Evolutionary conservation across 495 filamentous ascomycete genomes (phyloP).

Genomic region (Xylaria grammica): DNA sequence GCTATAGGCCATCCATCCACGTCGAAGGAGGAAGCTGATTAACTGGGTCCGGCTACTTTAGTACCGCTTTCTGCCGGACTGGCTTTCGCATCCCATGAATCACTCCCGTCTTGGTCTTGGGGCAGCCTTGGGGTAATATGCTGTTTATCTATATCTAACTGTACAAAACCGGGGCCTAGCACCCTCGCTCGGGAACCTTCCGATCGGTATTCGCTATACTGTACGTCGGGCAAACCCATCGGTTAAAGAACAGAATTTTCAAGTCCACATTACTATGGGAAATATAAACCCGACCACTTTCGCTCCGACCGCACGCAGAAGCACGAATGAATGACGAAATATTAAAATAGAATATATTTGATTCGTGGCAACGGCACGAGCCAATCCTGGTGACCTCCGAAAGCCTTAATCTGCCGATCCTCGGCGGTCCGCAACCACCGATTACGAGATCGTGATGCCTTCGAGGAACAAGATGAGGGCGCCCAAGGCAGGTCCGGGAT

Average conservation of each 20-base stretch:
- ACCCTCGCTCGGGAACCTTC: too few relatives aligned
- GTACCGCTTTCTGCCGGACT: neutral
- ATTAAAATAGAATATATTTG: too few relatives aligned
- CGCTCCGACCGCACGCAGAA: too few relatives aligned
- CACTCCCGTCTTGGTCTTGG: neutral
- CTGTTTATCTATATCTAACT: too few relatives aligned
- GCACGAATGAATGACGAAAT: too few relatives aligned
- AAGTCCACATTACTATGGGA: neutral
- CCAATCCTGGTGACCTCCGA: neutral
- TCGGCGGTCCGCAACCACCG: conserved; percentile 6
- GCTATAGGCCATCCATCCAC: neutral
- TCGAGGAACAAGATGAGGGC: neutral
- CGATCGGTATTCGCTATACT: too few relatives aligned
- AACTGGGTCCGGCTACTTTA: neutral
- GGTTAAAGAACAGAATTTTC: too few relatives aligned
- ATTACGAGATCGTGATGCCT: conserved; percentile 3
- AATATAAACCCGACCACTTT: too few relatives aligned
- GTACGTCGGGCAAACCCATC: too few relatives aligned
- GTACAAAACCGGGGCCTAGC: too few relatives aligned
- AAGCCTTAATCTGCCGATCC: neutral
- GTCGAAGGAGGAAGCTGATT: neutral
- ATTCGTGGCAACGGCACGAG: neutral
- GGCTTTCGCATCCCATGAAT: neutral
- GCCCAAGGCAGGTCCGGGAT: conserved; percentile 5
- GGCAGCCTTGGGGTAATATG: too few relatives aligned